Conservation (phyloP, 257 asterid genomes). For the Lavandula angustifolia region DNA sequence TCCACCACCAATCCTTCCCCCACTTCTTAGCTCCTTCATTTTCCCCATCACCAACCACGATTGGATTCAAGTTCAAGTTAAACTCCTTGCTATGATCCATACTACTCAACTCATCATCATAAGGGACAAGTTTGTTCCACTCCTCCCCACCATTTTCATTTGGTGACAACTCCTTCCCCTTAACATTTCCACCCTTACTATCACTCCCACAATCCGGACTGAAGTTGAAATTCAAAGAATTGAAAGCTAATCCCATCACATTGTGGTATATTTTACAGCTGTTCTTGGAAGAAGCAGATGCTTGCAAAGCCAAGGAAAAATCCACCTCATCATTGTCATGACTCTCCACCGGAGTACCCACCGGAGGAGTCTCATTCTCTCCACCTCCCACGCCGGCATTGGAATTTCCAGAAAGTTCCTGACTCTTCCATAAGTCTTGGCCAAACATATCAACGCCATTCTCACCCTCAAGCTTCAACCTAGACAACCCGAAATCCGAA, state of each 20-base stretch:
- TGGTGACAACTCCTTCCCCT: conserved; percentile 61
- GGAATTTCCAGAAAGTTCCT: conserved; percentile 70
- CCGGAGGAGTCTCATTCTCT: conserved; percentile 54
- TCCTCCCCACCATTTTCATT: conserved; percentile 46
- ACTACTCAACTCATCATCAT: conserved; percentile 56
- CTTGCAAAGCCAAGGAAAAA: conserved; percentile 92
- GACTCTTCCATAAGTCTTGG: conserved; percentile 78
- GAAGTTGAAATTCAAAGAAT: conserved; percentile 43
- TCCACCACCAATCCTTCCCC: conserved; percentile 99
- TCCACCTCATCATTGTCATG: conserved; percentile 79
- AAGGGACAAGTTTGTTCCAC: conserved; percentile 49
- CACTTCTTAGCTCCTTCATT: conserved; percentile 53
- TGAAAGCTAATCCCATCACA: conserved; percentile 46
- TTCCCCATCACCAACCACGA: conserved; percentile 30
- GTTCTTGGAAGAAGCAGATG: conserved; percentile 65
- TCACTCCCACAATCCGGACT: conserved; percentile 41
- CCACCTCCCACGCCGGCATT: conserved; percentile 41
- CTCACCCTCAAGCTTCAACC: conserved; percentile 75
- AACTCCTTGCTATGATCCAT: conserved; percentile 56
- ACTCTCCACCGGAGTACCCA: conserved; percentile 62
- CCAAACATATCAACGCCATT: conserved; percentile 78
- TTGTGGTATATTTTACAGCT: conserved; percentile 50
- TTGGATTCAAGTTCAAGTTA: conserved; percentile 39
- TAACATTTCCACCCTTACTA: conserved; percentile 36
- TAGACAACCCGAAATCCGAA: conserved; percentile 96